A percentile compares a stretch with the other conserved stretches of the same genome.
phyloP scores from a whole-genome alignment of 371 early-diverging fungal species.

The Enteropsectra breve region DNA sequence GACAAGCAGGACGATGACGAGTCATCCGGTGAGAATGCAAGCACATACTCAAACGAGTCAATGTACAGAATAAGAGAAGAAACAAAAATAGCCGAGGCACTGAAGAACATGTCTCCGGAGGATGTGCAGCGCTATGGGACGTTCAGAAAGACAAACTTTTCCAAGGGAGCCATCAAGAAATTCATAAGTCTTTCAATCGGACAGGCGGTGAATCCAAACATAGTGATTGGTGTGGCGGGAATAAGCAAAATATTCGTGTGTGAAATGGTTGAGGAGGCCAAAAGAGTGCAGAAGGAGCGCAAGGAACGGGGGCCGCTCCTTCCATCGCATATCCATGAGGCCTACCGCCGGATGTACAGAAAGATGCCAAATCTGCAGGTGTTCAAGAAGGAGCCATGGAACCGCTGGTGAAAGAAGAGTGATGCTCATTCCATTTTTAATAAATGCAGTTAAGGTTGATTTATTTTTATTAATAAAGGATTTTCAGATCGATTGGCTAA shows the following conservation, averaged over 20 bases:
- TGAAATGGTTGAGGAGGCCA: slow-evolving; percentile 76
- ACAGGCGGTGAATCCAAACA: slow-evolving; percentile 71
- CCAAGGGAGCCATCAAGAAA: slow-evolving; percentile 71
- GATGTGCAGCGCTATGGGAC: slow-evolving; percentile 75
- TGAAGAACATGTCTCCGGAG: slow-evolving; percentile 70
- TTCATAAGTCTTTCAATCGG: slow-evolving; percentile 63
- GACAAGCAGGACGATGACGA: slow-evolving; percentile 14
- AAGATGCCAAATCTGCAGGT: slow-evolving; percentile 58
- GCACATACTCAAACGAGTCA: slow-evolving; percentile 29
- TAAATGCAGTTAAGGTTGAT: too few relatives aligned
- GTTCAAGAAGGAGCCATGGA: slow-evolving; percentile 44
- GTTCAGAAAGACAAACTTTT: slow-evolving; percentile 73
- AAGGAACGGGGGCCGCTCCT: slow-evolving; percentile 61
- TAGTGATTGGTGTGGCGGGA: slow-evolving; percentile 78
- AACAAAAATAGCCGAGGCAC: background rate
- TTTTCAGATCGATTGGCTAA: too few relatives aligned
- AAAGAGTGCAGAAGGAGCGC: slow-evolving; percentile 51
- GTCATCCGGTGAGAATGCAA: slow-evolving; percentile 24
- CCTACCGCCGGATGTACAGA: slow-evolving; percentile 69
- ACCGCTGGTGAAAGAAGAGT: background rate
- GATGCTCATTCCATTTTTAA: too few relatives aligned
- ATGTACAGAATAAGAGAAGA: slow-evolving; percentile 23
- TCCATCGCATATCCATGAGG: slow-evolving; percentile 77
- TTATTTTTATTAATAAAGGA: too few relatives aligned
- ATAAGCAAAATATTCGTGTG: slow-evolving; percentile 86